phyloP scores from a whole-genome alignment of 352 stramenopile species.

The Phytophthora sp. region DNA sequence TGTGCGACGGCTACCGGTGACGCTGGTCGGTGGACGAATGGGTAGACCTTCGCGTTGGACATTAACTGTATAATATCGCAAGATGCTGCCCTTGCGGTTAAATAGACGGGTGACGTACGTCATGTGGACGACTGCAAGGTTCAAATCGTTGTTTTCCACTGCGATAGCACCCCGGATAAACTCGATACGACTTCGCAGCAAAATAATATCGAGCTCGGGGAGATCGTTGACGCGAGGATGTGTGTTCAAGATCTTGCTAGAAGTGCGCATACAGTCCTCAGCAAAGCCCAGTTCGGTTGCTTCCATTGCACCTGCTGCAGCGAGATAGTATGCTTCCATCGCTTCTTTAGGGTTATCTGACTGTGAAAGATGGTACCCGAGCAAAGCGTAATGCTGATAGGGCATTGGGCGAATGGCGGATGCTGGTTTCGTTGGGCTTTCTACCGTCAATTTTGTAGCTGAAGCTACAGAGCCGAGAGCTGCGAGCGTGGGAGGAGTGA shows the following conservation, averaged over 20 bases:
- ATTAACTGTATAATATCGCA: slow-evolving; percentile 60
- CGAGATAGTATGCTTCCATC: slow-evolving; percentile 67
- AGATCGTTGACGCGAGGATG: slow-evolving; percentile 48
- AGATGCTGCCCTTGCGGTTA: slow-evolving; percentile 63
- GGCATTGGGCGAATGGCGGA: slow-evolving; percentile 24
- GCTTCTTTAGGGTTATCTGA: slow-evolving; percentile 57
- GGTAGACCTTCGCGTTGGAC: slow-evolving; percentile 38
- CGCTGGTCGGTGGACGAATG: slow-evolving; percentile 33
- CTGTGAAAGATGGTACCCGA: slow-evolving; percentile 71
- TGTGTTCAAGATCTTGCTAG: slow-evolving; percentile 68
- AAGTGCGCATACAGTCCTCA: slow-evolving; percentile 78
- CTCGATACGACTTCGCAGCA: slow-evolving; percentile 73
- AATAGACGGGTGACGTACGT: slow-evolving; percentile 67
- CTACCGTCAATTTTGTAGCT: slow-evolving; percentile 2
- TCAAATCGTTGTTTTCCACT: slow-evolving; percentile 77
- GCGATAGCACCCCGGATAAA: slow-evolving; percentile 75
- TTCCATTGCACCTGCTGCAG: slow-evolving; percentile 61
- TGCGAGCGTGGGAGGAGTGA: slow-evolving; percentile 14
- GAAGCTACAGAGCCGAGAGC: slow-evolving; percentile 13
- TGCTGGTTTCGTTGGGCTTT: background rate
- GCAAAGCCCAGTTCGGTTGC: slow-evolving; percentile 68
- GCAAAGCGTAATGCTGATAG: slow-evolving; percentile 66
- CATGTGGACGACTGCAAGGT: slow-evolving; percentile 66
- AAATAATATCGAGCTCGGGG: slow-evolving; percentile 61
- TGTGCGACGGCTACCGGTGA: slow-evolving; percentile 24